Conservation (phyloP, 495 filamentous ascomycete genomes). For the Tuber calosporum region DNA sequence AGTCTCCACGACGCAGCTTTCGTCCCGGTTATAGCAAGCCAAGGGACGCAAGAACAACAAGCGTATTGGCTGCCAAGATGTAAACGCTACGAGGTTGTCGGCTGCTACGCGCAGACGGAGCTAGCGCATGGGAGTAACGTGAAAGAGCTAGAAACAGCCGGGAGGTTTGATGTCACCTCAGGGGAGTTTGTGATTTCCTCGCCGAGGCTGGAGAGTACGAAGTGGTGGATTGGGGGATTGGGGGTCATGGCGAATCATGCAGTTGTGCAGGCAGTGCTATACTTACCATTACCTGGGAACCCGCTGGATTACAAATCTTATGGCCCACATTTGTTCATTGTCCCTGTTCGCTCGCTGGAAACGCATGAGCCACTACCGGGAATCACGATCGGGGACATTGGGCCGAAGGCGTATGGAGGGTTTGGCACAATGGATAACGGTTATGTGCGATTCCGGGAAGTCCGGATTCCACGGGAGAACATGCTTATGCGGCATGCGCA, state of each 20-base stretch:
- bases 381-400: slow-evolving; percentile 65
- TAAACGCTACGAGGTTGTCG: slow-evolving; percentile 58
- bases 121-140: slow-evolving; percentile 70
- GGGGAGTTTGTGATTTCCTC: slow-evolving; percentile 65
- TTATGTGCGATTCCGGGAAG: slow-evolving; percentile 63
- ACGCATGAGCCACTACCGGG: slow-evolving; percentile 65
- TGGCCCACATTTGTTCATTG: slow-evolving; percentile 69
- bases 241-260: slow-evolving; percentile 63
- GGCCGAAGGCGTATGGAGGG: slow-evolving; percentile 59
- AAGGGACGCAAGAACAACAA: slow-evolving; percentile 63
- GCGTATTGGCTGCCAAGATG: slow-evolving; percentile 60
- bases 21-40: slow-evolving; percentile 60
- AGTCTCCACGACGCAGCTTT: slow-evolving; percentile 64
- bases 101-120: slow-evolving; percentile 73
- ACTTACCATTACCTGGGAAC: slow-evolving; percentile 21
- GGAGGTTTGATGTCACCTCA: slow-evolving; percentile 60
- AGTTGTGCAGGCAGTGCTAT: slow-evolving; percentile 57
- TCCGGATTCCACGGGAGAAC: slow-evolving; percentile 60
- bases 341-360: slow-evolving; percentile 62
- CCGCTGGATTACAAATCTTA: slow-evolving; percentile 49
- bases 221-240: slow-evolving; percentile 74
- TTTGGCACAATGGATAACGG: slow-evolving; percentile 72
- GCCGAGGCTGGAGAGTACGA: slow-evolving; percentile 49
- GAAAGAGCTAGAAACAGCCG: slow-evolving; percentile 64
- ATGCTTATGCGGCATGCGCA: slow-evolving; percentile 61